Evolutionary conservation across 805 yeast genomes (phyloP), one percentile per base, ranked within the genome.

Genomic region (Candida nemodendra): DNA sequence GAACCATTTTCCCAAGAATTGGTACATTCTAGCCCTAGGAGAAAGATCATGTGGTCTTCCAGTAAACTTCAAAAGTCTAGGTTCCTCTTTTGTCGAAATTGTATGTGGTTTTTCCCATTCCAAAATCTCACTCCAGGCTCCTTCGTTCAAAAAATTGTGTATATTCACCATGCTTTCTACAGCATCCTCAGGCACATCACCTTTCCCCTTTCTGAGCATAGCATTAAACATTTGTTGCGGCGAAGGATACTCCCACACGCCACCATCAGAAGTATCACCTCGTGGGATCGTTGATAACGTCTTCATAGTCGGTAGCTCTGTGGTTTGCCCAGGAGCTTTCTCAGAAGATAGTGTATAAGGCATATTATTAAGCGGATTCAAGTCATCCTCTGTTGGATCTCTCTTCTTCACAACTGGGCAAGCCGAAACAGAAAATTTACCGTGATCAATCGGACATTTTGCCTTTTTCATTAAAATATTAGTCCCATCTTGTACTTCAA

Each of bases 181-280:
- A 1, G 96, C 96, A 47, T 88, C 96, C 59, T 90, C 98, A 3
- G 91, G 95, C 36, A 91, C 76, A 32, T 83, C 95, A 30, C 86
- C 84, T 55, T 93, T 91, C 15, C 96, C 96, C 66, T 93, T 93
- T 47, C 91, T 79, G 18, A 89, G 67, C 98, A 93, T 91, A 9
- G 99, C 99, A 56, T 91, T 90, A 49, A 89, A 80, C 99, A 93
- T 93, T 61, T 93, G 99, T 64, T 93, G 99, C 1, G 99, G 99
- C 2, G 96, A 87, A 2, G 99, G 99, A 59, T 93, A 93, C 64
- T 93, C 99, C 99, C 99, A 93, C 32, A 81, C 78, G 2, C 95
- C 95, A 44, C 78, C 79, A 8, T 67, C 71, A 2, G 66, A 69
- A 11, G 59, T 57, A 19, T 69, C 76, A 19, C 98, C 98, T 46